Evolutionary conservation across 768 basidiomycete genomes (phyloP), one percentile per base, ranked within the genome.

Genomic region (Mycena haematopus): DNA sequence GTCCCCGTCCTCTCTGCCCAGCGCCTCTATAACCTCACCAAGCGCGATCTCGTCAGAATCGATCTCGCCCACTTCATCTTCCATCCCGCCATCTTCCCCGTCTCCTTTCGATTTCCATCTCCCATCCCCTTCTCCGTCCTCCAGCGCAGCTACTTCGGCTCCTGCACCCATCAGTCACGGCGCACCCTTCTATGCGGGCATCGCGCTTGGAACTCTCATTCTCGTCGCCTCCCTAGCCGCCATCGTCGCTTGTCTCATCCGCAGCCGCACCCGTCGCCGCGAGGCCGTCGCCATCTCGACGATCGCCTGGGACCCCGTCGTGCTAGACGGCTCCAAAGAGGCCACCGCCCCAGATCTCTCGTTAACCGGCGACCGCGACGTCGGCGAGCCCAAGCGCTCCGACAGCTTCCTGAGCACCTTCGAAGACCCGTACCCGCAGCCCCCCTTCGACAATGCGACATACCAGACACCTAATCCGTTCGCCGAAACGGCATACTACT

Each of bases 161-260:
- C 44, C 58, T 0, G 42, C 45, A 8, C 33, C 47, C 22, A 36
- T 63, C 22, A 45, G 33, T 4, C 78, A 79, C 59, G 65, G 72
- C 46, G 70, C 81, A 1, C 78, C 81, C 38, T 79, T 84, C 67
- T 86, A 86, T 65, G 68, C 84, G 5, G 83, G 77, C 25, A 77
- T 87, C 54, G 75, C 77, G n/a, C 73, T 86, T 3, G 85, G 81
- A 33, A 72, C 73, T 0, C 76, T 88, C 60, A 76, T 78, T 19
- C 75, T 79, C 35, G 63, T 84, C 52, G 80, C 82, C 7, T 76
- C 78, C 54, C 45, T 85, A 35, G 70, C 80, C 17, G 79, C 83
- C 40, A 65, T 86, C n/a, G 68, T 84, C 33, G 80, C 83, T 0
- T 85, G 80, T 80, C 77, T 75, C 62, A 69, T 86, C 59, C 79